Evolutionary conservation across 768 basidiomycete genomes (phyloP).

Genomic region (Termitomyces sp.): DNA sequence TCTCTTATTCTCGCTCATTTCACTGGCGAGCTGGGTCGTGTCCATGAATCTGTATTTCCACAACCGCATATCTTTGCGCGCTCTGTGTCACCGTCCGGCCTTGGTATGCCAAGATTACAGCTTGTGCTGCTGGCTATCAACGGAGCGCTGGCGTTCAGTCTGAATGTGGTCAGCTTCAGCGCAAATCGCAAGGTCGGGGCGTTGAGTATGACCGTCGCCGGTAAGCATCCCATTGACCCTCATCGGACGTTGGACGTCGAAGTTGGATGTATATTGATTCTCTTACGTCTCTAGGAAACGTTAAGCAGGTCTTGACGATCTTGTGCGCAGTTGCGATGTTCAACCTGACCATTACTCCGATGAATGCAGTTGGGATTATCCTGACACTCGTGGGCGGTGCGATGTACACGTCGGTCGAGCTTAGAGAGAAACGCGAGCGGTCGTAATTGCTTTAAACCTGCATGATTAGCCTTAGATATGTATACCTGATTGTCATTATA

Average conservation of each 20-base stretch:
- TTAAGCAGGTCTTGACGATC: conserved; percentile 92
- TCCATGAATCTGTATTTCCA: conserved; percentile 35
- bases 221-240: conserved; percentile 37
- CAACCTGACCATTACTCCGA: conserved; percentile 72
- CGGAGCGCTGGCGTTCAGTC: conserved; percentile 83
- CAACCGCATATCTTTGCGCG: conserved; percentile 5
- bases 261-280: not conserved
- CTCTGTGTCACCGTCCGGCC: conserved; percentile 36
- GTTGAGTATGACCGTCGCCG: conserved; percentile 88
- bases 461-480: too few species aligned
- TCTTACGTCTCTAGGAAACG: conserved; percentile 54
- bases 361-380: conserved; percentile 80
- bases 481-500: not conserved
- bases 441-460: not conserved
- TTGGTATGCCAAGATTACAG: conserved; percentile 31
- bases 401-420: conserved; percentile 72
- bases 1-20: conserved; percentile 75
- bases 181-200: conserved; percentile 94
- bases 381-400: conserved; percentile 87
- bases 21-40: conserved; percentile 75
- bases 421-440: conserved; percentile 39
- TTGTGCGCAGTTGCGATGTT: conserved; percentile 83
- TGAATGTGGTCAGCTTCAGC: conserved; percentile 93
- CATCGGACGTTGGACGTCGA: not conserved
- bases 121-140: conserved; percentile 66